Base-by-base conservation (phyloP, 257 asterid genomes). In the Datura wrightii region DNA sequence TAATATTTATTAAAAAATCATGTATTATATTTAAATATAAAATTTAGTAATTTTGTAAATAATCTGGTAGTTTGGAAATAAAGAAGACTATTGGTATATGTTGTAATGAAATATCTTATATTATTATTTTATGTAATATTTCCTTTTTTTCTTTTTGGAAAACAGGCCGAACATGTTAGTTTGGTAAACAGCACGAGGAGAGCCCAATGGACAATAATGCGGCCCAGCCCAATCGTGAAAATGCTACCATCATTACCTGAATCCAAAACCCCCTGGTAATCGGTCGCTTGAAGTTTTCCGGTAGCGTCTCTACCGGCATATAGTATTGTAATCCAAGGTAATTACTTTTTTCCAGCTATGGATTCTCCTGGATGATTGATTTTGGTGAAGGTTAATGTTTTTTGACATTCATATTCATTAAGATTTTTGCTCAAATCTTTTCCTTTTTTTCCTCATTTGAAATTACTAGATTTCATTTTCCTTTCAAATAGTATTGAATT, bases 381-480 rank as follows among this genome's bases (percentile, higher is more conserved):
- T 31, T 10, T 10, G 41, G 41, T 10, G 8, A 24, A 24, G 69
- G 3, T 60, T 9, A 60, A 60, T 24, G 39, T 37, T 58, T 59
- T 24, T 24, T 24, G 1, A 0, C 31, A 24, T 24, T 24, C 31
- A 24, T 24, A 24, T 24, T 24, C 31, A 24, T 24, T 24, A 24
- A n/a, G 66, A n/a, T 59, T 59, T 11, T 59, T 59, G 66, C 66
- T 59, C 36, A n/a, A n/a, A n/a, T n/a, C 66, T 62, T 24, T 59
- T 62, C 39, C 39, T 16, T 1, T 24, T 60, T 60, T 60, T 24
- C 1, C 7, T 62, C 15, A n/a, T 59, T 19, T 11, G 34, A 62
- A 62, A 10, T 62, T 62, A 31, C 70, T 62, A 31, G 71, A 63
- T 63, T 63, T 11, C 71, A 63, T 34, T 63, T 34, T 34, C 44